Conservation (phyloP, 352 stramenopile genomes). For the Phytophthora melonis region DNA sequence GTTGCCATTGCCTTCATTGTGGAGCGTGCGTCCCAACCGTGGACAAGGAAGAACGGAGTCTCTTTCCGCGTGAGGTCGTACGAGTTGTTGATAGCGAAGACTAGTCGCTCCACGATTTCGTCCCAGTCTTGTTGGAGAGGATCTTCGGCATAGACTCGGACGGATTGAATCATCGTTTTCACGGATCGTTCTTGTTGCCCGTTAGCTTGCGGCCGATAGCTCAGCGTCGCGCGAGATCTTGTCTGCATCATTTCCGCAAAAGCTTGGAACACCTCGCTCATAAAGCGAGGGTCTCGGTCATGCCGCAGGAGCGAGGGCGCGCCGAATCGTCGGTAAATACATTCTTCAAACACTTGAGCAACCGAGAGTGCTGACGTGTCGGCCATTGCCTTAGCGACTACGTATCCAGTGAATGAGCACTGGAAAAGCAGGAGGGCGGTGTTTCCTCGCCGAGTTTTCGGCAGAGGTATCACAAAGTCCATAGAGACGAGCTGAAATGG, state of each 20-base stretch:
- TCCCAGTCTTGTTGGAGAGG: no score
- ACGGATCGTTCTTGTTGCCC: conserved; percentile 20
- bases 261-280: conserved; percentile 19
- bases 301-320: conserved; percentile 16
- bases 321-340: conserved; percentile 14
- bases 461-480: not conserved
- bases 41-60: no score
- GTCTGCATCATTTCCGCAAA: conserved; percentile 22
- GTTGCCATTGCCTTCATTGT: not conserved
- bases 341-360: conserved; percentile 16
- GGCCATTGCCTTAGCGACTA: conserved; percentile 21
- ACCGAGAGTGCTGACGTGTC: conserved; percentile 13
- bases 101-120: no score
- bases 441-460: conserved; percentile 4
- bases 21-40: not conserved
- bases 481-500: conserved; percentile 2
- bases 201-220: conserved; percentile 24
- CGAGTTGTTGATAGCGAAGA: no score
- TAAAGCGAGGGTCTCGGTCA: conserved; percentile 23
- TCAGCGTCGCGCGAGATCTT: conserved; percentile 5
- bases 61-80: no score
- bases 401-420: conserved; percentile 14
- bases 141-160: conserved; percentile 12
- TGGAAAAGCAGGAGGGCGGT: conserved; percentile 17
- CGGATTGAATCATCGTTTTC: conserved; percentile 10